Conservation (phyloP, 2,329 filamentous ascomycete genomes). For the Cercospora zeina region DNA sequence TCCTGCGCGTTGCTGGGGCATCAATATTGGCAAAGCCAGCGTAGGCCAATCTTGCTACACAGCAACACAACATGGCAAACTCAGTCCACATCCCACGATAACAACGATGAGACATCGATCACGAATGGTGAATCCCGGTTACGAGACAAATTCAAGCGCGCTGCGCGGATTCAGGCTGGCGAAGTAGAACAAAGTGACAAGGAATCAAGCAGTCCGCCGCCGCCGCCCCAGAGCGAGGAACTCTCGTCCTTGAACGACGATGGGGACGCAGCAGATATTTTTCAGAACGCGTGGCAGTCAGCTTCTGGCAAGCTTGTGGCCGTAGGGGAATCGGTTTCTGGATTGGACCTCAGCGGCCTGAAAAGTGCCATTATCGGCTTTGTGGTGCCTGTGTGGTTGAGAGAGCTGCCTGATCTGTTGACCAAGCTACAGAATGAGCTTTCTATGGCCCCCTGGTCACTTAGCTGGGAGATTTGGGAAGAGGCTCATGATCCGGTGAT, state of each 20-base stretch:
- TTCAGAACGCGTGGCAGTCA: conserved; percentile 32
- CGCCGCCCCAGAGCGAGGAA: conserved; percentile 33
- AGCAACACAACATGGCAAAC: conserved; percentile 11
- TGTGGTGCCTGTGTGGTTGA: conserved; percentile 81
- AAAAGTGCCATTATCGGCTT: conserved; percentile 36
- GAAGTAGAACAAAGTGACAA: neutral
- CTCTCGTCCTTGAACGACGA: conserved; percentile 25
- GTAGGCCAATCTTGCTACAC: conserved; percentile 25
- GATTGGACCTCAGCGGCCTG: conserved; percentile 34
- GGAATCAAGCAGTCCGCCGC: conserved; percentile 18
- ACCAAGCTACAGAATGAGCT: conserved; percentile 84
- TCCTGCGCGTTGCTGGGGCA: conserved; percentile 24
- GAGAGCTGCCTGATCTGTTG: conserved; percentile 70
- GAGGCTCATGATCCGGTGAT: conserved; percentile 81
- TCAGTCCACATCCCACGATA: neutral
- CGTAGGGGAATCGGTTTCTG: conserved; percentile 35
- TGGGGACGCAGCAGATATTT: conserved; percentile 20
- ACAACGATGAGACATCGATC: neutral
- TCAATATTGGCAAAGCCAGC: conserved; percentile 21
- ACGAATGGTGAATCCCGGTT: neutral
- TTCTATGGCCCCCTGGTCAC: conserved; percentile 80
- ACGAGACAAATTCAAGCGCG: conserved; percentile 6
- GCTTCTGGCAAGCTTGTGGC: conserved; percentile 33
- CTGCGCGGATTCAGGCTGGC: neutral
- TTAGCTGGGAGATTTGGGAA: conserved; percentile 90